Evolutionary conservation across 352 stramenopile species (phyloP).

Genomic region (Pelagophyceae sp.): DNA sequence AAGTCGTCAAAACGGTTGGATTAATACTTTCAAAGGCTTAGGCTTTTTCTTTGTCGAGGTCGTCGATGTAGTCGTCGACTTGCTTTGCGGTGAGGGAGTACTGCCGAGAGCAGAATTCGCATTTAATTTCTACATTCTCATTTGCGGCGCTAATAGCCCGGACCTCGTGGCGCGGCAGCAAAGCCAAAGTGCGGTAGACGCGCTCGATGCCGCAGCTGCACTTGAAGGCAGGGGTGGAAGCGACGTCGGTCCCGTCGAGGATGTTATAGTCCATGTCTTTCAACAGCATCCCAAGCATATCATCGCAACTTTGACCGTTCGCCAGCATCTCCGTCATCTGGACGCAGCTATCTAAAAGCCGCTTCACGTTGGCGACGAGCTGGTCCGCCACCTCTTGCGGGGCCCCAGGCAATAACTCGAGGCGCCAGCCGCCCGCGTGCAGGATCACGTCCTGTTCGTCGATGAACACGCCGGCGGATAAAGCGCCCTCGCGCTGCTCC

Average conservation of each 20-base stretch:
- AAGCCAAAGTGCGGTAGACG: conserved; percentile 3
- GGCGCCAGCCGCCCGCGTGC: neutral
- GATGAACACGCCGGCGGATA: neutral
- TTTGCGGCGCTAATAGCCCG: neutral
- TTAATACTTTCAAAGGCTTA: too few species aligned
- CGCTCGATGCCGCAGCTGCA: conserved; percentile 7
- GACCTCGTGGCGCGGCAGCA: conserved; percentile 10
- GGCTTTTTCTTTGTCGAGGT: too few species aligned
- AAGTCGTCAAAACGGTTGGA: too few species aligned
- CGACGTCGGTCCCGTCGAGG: neutral
- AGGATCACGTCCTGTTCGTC: neutral
- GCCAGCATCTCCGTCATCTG: neutral
- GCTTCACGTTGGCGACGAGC: neutral
- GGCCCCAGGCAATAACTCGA: conserved; percentile 1
- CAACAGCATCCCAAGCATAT: neutral
- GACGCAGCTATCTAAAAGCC: neutral
- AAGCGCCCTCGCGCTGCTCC: conserved; percentile 11
- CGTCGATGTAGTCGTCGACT: neutral
- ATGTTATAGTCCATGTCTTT: neutral
- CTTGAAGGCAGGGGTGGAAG: neutral
- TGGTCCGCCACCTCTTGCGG: neutral
- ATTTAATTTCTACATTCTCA: conserved; percentile 6
- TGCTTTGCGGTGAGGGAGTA: neutral
- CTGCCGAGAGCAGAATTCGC: conserved; percentile 8
- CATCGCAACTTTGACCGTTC: neutral